These are phyloP conservation scores for Cenchrus fungigraminus DNA, from an alignment of 176 grass and related monocot genomes.

Conservation along the genomic window DNA sequence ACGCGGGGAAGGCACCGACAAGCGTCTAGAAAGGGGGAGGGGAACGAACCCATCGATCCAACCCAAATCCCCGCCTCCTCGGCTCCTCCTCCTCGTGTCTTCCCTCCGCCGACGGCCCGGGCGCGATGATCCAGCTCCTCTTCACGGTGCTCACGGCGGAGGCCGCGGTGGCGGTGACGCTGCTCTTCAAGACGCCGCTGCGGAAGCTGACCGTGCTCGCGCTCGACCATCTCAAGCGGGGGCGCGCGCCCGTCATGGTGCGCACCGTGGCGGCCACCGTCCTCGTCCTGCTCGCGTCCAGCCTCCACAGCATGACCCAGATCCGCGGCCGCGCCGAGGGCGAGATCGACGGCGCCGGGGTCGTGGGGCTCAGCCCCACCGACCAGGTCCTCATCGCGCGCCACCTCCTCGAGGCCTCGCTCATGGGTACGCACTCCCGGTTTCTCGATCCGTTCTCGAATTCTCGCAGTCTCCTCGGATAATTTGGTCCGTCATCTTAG, in stretches of 20 bases:
- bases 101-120: not conserved
- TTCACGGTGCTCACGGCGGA: constrained; percentile 73
- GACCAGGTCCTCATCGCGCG: constrained; percentile 86
- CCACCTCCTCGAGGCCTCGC: constrained; percentile 82
- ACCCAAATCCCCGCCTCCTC: not conserved
- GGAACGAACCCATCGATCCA: not conserved
- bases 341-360: constrained; percentile 43
- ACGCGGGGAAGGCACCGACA: constrained; percentile 18
- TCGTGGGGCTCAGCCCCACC: constrained; percentile 61
- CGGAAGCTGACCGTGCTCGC: constrained; percentile 57
- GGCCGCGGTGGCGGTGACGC: constrained; percentile 44
- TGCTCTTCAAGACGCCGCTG: constrained; percentile 84
- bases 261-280: constrained; percentile 81
- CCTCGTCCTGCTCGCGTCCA: constrained; percentile 68
- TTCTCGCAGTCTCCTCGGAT: not conserved
- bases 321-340: constrained; percentile 60
- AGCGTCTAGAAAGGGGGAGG: not conserved
- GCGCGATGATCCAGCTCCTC: constrained; percentile 77
- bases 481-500: not conserved
- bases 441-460: not conserved
- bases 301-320: constrained; percentile 78
- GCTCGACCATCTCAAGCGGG: constrained; percentile 78
- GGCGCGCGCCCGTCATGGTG: constrained; percentile 71
- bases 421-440: constrained; percentile 60
- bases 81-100: not conserved